Base-by-base conservation (phyloP, 2,329 filamentous ascomycete genomes). In the Madurella fahalii region DNA sequence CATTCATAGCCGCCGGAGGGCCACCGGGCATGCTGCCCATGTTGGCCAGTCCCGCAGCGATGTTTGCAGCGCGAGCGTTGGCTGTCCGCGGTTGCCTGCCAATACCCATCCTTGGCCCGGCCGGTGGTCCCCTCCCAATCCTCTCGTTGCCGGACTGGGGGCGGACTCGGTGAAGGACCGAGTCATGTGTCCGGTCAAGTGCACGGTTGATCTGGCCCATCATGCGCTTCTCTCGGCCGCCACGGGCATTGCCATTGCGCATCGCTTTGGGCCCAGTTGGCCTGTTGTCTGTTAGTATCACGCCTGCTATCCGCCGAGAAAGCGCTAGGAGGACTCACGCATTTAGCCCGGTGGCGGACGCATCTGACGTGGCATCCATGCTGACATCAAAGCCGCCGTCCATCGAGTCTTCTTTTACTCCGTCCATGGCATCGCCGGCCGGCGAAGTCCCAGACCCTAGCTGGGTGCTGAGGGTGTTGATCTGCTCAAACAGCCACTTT, bases 211-310 rank as follows among this genome's bases (percentile, higher is more conserved):
- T 82, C 63, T 96, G 90, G 47, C 90, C 90, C 53, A 96, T 78
- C 77, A 96, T 85, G 58, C 90, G 84, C 69, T 90, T 91, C 56
- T 89, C 87, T 62, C 89, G 84, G 52, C 83, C 80, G 52, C 79
- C 77, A 62, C 77, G 67, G 51, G 68, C 68, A 63, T 75, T 82
- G 50, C 83, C 83, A 68, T 87, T 90, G 66, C 94, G 88, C 91
- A 97, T 96, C 34, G 92, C 91, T 70, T 92, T 94, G 16, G 94
- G 94, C 53, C 93, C 94, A 49, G 91, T 97, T 9, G 94, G 94
- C 67, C 93, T 96, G 65, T 57, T 31, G 32, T 41, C 40, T 53
- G 73, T 82, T 71, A 81, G 76, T 67, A 61, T 55, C n/a, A 49
- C 51, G 37, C 37, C 50, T 51, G 16, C 12, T 37, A 18, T 25